Evolutionary conservation across 1,284 basidiomycete genomes (phyloP).

Genomic region (Ganoderma multipileum): DNA sequence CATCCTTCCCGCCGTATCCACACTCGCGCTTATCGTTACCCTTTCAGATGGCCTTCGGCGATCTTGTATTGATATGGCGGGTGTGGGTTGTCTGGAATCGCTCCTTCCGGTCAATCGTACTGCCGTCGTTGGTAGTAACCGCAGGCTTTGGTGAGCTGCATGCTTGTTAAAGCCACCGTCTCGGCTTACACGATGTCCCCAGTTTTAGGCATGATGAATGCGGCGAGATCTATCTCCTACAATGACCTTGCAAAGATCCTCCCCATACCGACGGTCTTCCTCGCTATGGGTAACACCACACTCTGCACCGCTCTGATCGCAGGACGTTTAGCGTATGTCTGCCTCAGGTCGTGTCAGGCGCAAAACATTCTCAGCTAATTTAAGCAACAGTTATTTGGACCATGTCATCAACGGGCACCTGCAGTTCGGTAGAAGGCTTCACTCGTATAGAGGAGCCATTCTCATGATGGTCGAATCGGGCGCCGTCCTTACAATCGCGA

Average conservation of each 20-base stretch:
- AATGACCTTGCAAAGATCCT: conserved; percentile 16
- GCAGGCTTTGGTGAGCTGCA: conserved; percentile 10
- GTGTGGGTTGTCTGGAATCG: conserved; percentile 24
- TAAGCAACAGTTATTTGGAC: conserved; percentile 13
- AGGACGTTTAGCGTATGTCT: conserved; percentile 15
- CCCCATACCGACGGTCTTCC: conserved; percentile 12
- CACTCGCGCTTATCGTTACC: too few species aligned
- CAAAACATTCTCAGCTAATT: background rate
- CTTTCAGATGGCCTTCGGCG: conserved; percentile 9
- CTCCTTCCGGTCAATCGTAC: conserved; percentile 4
- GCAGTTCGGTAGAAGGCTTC: conserved; percentile 5
- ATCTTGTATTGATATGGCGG: conserved; percentile 17
- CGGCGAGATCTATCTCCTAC: conserved; percentile 7
- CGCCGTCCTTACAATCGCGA: conserved; percentile 16
- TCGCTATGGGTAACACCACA: conserved; percentile 11
- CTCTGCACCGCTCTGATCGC: conserved; percentile 20
- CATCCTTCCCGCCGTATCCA: background rate
- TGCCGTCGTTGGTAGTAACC: conserved; percentile 3
- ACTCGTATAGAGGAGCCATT: conserved; percentile 13
- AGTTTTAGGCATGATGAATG: conserved; percentile 13
- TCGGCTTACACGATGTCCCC: background rate
- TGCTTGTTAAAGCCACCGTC: background rate
- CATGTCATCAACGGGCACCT: conserved; percentile 18
- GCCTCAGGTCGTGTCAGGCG: background rate
- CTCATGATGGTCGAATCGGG: conserved; percentile 21